Conservation (phyloP, 768 basidiomycete genomes). For the Lentinula lateritia region DNA sequence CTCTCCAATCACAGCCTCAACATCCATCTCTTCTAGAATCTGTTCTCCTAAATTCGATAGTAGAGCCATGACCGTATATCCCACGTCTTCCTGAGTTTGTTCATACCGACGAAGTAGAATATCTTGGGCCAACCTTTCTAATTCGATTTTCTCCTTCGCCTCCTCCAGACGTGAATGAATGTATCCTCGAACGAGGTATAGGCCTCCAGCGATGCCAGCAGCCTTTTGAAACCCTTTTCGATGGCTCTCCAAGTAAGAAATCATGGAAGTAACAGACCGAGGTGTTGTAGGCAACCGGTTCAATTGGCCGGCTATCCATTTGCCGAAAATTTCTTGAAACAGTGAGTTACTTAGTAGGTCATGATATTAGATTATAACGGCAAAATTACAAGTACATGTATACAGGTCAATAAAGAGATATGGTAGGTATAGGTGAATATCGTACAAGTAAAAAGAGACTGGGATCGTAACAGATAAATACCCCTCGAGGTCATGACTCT, state of each 20-base stretch:
- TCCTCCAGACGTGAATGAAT: conserved; percentile 59
- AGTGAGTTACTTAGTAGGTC: too few relatives aligned
- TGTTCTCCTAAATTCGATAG: conserved; percentile 62
- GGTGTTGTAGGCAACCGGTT: neutral
- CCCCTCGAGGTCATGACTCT: neutral
- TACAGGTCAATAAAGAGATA: neutral
- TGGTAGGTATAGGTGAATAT: neutral
- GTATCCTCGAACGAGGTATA: conserved; percentile 61
- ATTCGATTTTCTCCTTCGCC: conserved; percentile 54
- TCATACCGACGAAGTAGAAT: conserved; percentile 72
- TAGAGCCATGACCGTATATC: conserved; percentile 69
- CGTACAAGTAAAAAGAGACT: neutral
- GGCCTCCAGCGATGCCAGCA: conserved; percentile 49
- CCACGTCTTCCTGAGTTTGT: conserved; percentile 71
- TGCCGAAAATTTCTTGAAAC: neutral
- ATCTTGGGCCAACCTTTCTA: conserved; percentile 49
- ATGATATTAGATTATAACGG: neutral
- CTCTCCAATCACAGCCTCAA: conserved; percentile 61
- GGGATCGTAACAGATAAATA: neutral
- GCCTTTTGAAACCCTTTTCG: conserved; percentile 27
- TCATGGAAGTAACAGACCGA: neutral
- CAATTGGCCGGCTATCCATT: neutral
- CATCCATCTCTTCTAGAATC: conserved; percentile 69
- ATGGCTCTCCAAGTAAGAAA: neutral
- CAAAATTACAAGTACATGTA: neutral